Conservation (phyloP, 2,329 filamentous ascomycete genomes). For the Trichoderma aggressivum region DNA sequence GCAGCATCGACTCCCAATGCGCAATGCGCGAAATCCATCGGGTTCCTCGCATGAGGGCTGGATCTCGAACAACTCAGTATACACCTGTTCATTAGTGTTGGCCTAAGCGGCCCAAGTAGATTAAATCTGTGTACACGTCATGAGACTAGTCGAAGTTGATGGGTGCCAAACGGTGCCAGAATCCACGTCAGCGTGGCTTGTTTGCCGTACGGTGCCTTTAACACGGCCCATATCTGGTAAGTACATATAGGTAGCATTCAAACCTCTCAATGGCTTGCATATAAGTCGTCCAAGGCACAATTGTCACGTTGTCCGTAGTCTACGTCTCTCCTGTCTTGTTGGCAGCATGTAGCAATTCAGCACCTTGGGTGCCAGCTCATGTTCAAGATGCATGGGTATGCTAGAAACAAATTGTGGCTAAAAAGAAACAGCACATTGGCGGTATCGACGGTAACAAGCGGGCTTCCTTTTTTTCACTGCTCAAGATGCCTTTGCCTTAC, state of each 20-base stretch:
- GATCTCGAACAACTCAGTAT: background rate
- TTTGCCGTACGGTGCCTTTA: background rate
- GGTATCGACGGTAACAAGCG: background rate
- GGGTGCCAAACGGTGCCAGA: background rate
- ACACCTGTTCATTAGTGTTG: background rate
- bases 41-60: background rate
- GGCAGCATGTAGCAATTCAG: background rate
- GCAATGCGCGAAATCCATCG: background rate
- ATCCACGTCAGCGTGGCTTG: background rate
- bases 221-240: background rate
- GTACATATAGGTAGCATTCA: background rate
- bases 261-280: background rate
- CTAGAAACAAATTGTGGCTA: background rate
- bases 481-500: conserved; percentile 28
- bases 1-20: background rate
- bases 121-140: background rate
- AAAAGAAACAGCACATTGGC: background rate
- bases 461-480: background rate
- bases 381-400: background rate
- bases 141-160: background rate
- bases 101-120: background rate
- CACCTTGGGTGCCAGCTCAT: background rate
- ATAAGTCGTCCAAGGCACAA: background rate
- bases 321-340: background rate
- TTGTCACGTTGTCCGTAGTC: background rate